Percentiles rank a stretch among this genome's conserved stretches.
These are phyloP conservation scores for Nematocida ironsii DNA, from an alignment of 371 early-diverging fungal genomes.

Conservation along the genomic window DNA sequence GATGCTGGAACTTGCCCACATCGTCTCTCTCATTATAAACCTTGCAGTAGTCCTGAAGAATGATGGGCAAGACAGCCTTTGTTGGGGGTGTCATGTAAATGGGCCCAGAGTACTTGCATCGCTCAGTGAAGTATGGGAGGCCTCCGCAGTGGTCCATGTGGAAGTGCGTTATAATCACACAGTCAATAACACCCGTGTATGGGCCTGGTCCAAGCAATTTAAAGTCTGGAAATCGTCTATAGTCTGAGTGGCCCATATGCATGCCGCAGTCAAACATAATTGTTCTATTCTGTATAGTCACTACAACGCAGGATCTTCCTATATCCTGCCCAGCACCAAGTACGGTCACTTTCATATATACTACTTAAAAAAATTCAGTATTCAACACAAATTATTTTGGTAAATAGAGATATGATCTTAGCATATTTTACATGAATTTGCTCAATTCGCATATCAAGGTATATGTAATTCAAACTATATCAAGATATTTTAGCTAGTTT, in stretches of 20 bases:
- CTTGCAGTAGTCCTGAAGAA: conserved; percentile 84
- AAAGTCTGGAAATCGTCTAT: conserved; percentile 88
- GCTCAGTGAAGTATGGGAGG: conserved; percentile 86
- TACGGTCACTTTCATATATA: conserved; percentile 63
- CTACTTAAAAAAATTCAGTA: conserved; percentile 6
- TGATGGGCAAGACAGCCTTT: conserved; percentile 82
- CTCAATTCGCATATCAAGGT: too few relatives aligned
- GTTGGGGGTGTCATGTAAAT: conserved; percentile 93
- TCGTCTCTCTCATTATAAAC: conserved; percentile 76
- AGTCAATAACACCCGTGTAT: conserved; percentile 80
- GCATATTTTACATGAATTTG: too few relatives aligned
- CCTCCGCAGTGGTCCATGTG: conserved; percentile 95
- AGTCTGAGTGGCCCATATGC: conserved; percentile 94
- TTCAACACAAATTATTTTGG: background rate
- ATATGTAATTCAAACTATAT: too few relatives aligned
- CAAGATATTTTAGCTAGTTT: too few relatives aligned
- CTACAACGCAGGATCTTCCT: conserved; percentile 83
- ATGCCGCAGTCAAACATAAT: conserved; percentile 93
- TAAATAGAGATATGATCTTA: too few relatives aligned
- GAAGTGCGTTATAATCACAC: conserved; percentile 86
- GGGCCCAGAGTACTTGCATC: conserved; percentile 84
- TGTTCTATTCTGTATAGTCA: conserved; percentile 79
- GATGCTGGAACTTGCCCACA: conserved; percentile 74
- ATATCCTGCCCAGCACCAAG: conserved; percentile 80
- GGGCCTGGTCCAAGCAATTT: conserved; percentile 78